Base-by-base conservation (phyloP, 2,329 filamentous ascomycete species). In the Phoma sp. region DNA sequence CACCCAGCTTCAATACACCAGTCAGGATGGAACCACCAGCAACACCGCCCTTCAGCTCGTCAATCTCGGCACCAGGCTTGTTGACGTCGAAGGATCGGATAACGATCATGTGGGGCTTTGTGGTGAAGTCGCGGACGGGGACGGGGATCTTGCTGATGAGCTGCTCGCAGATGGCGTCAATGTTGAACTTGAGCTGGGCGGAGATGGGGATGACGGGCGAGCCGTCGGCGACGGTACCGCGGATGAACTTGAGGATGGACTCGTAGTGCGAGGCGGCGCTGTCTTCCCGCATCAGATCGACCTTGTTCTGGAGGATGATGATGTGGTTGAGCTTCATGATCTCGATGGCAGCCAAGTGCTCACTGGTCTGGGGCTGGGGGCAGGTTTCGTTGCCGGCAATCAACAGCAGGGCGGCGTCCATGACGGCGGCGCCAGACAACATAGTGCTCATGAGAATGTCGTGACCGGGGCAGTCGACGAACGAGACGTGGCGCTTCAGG, bases 371-470 rank as follows among this genome's bases (percentile, higher is more conserved):
- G 45, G 95, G 95, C 79, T 99, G 95, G 30, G 95, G 95, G 82
- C 95, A 98, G 47, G 91, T 88, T 88, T 99, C 95, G 81, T 99
- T 99, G 76, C 95, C 95, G 59, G 95, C 95, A 75, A 99, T 97
- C 49, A 99, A 84, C 51, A 99, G 86, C 57, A 99, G 86, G 14
- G 95, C 95, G 62, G 95, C 95, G 79, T 99, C 95, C 95, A 99
- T 99, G 85, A 99, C 95, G 62, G 95, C 95, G 69, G 95, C 95
- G 73, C 95, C 95, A 73, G 95, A 99, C 83, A 99, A 88, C 95
- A 99, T 99, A 70, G 95, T 99, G 80, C 93, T 98, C 95, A 99
- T 99, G 77, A 99, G 93, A 92, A 99, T 99, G 81, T 99, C 95
- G 90, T 99, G 95, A 78, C 95, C 95, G 52, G 95, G 95, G 83